Base-by-base conservation (phyloP, 2,329 filamentous ascomycete species). In the Nothophoma quercina region DNA sequence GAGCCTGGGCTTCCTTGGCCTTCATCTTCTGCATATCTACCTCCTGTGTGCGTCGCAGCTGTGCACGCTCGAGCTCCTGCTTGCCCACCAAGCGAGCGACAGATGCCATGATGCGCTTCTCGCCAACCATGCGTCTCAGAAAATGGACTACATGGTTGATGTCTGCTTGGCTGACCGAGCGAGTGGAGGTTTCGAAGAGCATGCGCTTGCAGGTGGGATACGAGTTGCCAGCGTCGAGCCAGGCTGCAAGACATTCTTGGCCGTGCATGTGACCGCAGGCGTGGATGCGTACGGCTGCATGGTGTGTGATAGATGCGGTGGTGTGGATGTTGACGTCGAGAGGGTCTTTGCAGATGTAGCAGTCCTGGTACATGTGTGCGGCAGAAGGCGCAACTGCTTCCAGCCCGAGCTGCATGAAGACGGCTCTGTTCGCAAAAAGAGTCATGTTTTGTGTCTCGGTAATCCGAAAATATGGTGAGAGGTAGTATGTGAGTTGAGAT, bases 191-290 rank as follows among this genome's bases (percentile, higher is more conserved):
- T 10, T 63, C 45, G 32, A 62, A 65, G 6, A 67, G 52, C 7
- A 56, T 40, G 40, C 54, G 55, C 4, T 45, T 55, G 52, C 64
- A 67, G 15, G 36, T 56, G 8, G 62, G 62, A n/a, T 63, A 67
- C 2, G 55, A 50, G 42, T 61, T 53, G 13, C 64, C 49, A 3
- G 51, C 42, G 1, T 59, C 51, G 10, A 67, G 55, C 63, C 63
- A 67, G 3, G 51, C 51, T 13, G 21, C 8, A 4, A 65, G 52
- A 51, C 63, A 67, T 6, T 59, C 52, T 25, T 46, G 9, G 23
- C 64, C 63, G 13, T 65, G 23, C 15, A 63, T 21, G 40, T 67
- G 64, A 23, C 54, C 46, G 32, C 64, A 67, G 10, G 44, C 23
- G 15, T 16, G 36, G 45, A 67, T 59, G 15, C 59, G 59, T 4